Conservation (phyloP, 345 rosid species). For the Salix arbutifolia region DNA sequence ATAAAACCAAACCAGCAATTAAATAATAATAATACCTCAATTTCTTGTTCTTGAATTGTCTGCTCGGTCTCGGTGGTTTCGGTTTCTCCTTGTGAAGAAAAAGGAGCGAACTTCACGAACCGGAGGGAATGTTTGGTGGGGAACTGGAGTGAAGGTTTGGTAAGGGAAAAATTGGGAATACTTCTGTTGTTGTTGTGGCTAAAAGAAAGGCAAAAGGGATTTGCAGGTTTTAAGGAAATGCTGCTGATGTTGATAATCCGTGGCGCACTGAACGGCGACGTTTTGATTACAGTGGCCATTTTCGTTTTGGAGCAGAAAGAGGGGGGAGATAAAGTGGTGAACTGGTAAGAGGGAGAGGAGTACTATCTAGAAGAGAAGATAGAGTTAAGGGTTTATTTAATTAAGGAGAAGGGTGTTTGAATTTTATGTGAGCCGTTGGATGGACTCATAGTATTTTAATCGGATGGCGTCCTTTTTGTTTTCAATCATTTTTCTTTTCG, state of each 20-base stretch:
- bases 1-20: not conserved
- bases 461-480: not conserved
- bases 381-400: not conserved
- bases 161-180: not conserved
- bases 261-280: conserved; percentile 48
- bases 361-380: conserved; percentile 1
- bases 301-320: conserved; percentile 32
- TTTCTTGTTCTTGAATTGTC: conserved; percentile 47
- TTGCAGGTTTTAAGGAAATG: conserved; percentile 23
- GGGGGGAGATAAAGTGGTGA: not conserved
- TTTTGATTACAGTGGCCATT: conserved; percentile 68
- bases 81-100: conserved; percentile 59
- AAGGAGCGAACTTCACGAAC: conserved; percentile 40
- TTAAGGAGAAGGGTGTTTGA: not conserved
- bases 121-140: conserved; percentile 32
- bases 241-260: conserved; percentile 1
- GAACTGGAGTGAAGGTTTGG: conserved; percentile 31
- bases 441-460: not conserved
- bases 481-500: too few relatives aligned
- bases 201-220: conserved; percentile 40
- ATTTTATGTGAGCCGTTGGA: conserved; percentile 18
- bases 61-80: conserved; percentile 50
- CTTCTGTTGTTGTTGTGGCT: conserved; percentile 21
- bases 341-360: conserved; percentile 6
- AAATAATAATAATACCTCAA: conserved; percentile 40